Evolutionary conservation across 2,329 filamentous ascomycete genomes (phyloP), one percentile per base, ranked within the genome.

Genomic region (Colletotrichum coccodes): DNA sequence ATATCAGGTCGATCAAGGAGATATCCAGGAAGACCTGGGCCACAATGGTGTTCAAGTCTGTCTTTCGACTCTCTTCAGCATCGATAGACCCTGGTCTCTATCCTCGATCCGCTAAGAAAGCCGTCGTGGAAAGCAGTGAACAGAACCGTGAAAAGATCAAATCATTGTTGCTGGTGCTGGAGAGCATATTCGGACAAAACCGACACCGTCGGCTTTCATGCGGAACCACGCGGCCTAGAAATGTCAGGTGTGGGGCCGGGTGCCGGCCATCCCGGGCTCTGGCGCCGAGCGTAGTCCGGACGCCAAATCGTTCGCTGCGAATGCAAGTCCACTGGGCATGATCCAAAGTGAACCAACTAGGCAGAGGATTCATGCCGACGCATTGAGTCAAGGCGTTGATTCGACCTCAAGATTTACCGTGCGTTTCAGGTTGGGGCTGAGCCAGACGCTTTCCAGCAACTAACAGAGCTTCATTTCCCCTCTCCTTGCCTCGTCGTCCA

Each of bases 321-420:
- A 52, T 23, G 62, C 38, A 53, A 23, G 61, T 23, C n/a, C 16
- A 18, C 36, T 28, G 12, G 38, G 23, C 2, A 23, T 8, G 58
- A 30, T 30, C n/a, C 30, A 26, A 34, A 23, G 40, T 38, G 40
- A 49, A 30, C n/a, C 12, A 38, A 21, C 30, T 30, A 50, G 18
- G 36, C 30, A 44, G 44, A 34, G n/a, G 12, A 57, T 32, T 23
- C 38, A n/a, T 53, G 16, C 21, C 47, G 28, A 26, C 23, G 60
- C 60, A 40, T 64, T n/a, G 38, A 47, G 65, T 68, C 65, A 64
- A 42, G 65, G 60, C 60, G 60, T 36, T 30, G 49, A 64, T 40
- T 46, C 49, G 16, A 32, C 18, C 34, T 14, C 53, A 53, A 59
- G 30, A 32, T 60, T 54, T 53, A 21, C 53, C 6, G 23, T 47